Conservation (phyloP, 2,329 filamentous ascomycete genomes). For the Pseudocercospora musae region DNA sequence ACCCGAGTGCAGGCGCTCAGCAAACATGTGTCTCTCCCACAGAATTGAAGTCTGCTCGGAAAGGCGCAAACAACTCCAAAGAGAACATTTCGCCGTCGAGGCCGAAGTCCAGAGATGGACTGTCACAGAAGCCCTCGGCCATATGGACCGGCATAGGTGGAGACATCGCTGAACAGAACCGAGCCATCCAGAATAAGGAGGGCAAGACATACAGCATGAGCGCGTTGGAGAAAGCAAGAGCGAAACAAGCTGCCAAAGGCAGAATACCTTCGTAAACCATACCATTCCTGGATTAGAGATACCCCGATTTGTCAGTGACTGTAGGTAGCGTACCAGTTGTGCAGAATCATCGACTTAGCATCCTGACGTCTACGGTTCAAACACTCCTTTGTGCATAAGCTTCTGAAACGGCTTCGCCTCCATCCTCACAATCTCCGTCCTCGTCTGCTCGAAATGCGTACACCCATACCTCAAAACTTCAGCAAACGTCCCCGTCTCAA, state of each 20-base stretch:
- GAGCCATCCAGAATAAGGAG: slow-evolving; percentile 15
- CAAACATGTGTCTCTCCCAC: slow-evolving; percentile 8
- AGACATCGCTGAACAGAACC: slow-evolving; percentile 11
- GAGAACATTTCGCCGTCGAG: slow-evolving; percentile 25
- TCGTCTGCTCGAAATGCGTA: slow-evolving; percentile 32
- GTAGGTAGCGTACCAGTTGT: not conserved
- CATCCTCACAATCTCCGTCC: slow-evolving; percentile 11
- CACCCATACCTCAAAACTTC: slow-evolving; percentile 32
- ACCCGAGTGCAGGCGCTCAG: slow-evolving; percentile 1
- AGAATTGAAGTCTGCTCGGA: slow-evolving; percentile 6
- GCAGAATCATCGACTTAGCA: not conserved
- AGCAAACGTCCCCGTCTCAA: slow-evolving; percentile 32
- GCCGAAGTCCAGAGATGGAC: slow-evolving; percentile 14
- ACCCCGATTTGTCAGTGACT: not conserved
- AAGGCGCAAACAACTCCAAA: slow-evolving; percentile 11
- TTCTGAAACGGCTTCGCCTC: not conserved
- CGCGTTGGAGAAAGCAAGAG: not conserved
- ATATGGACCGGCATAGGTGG: slow-evolving; percentile 30
- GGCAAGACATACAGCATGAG: not conserved
- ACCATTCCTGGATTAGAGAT: not conserved
- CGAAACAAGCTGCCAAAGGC: not conserved
- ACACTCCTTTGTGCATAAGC: slow-evolving; percentile 10
- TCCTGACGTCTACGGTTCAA: slow-evolving; percentile 3
- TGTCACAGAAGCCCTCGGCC: slow-evolving; percentile 23
- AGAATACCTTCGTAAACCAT: not conserved